Conservation (phyloP, 2,329 filamentous ascomycete genomes). For the Plectosphaerella plurivora region DNA sequence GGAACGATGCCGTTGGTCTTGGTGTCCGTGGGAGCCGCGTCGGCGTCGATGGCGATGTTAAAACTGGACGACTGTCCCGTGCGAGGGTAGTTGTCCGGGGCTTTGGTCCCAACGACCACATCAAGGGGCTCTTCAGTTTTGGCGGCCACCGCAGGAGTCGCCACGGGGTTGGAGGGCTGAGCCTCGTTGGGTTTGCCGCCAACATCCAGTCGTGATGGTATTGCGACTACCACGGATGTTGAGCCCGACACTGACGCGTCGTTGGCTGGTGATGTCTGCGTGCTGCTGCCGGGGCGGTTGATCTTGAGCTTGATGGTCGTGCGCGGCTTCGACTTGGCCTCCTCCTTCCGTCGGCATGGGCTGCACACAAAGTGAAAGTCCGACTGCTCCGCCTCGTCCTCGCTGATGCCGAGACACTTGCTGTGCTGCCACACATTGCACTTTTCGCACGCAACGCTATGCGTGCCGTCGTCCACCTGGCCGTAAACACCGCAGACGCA, state of each 20-base stretch:
- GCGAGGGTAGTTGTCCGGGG: background rate
- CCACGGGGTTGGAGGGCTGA: too few species aligned
- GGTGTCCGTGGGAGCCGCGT: background rate
- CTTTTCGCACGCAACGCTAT: conserved; percentile 88
- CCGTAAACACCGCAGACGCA: conserved; percentile 89
- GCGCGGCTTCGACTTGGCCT: conserved; percentile 55
- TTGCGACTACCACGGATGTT: background rate
- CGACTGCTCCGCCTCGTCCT: conserved; percentile 74
- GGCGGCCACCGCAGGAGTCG: too few species aligned
- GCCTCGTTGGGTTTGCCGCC: too few species aligned
- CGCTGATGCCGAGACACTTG: conserved; percentile 77
- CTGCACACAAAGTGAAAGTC: conserved; percentile 86
- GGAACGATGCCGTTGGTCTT: background rate
- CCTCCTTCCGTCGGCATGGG: conserved; percentile 67
- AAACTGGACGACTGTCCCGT: background rate
- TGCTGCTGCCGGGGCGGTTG: conserved; percentile 16
- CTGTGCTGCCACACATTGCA: conserved; percentile 98
- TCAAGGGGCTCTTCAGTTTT: too few species aligned
- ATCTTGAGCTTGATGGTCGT: conserved; percentile 52
- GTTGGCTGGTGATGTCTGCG: background rate
- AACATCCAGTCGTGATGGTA: background rate
- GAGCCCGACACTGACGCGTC: background rate
- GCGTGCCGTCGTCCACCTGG: conserved; percentile 88
- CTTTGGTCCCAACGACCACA: background rate
- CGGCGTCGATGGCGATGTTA: background rate